Percentiles rank a stretch among this genome's conserved stretches.
phyloP scores from a whole-genome alignment of 148 eudicot species.

The Vaccinium darrowii region DNA sequence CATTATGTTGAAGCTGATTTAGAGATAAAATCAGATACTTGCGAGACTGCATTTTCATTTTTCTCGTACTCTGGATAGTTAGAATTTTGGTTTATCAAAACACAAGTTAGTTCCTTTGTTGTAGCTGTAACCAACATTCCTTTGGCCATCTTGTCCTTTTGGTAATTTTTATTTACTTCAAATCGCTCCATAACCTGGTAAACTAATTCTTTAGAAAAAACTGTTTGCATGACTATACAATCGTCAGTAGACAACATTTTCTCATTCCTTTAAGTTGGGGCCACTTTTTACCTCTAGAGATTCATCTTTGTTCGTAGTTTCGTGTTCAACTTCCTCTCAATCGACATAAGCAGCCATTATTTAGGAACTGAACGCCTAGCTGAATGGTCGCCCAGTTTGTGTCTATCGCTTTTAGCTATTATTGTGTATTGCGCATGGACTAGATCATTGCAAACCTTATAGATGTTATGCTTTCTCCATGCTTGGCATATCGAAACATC shows the following conservation, averaged over 20 bases:
- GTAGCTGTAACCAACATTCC: not conserved
- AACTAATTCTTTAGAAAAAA: not conserved
- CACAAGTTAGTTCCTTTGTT: not conserved
- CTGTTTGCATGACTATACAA: not conserved
- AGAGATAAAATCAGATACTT: not conserved
- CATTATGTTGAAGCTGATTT: not conserved
- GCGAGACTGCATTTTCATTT: not conserved
- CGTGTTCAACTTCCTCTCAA: constrained; percentile 2
- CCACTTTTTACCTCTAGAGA: not conserved
- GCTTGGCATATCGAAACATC: not conserved
- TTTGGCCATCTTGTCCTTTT: not conserved
- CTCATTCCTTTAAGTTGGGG: not conserved
- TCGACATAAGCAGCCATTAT: not conserved
- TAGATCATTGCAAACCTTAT: not conserved
- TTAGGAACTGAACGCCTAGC: not conserved
- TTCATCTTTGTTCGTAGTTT: not conserved
- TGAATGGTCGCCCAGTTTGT: not conserved
- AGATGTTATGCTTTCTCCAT: not conserved
- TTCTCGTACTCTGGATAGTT: not conserved
- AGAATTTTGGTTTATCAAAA: not conserved
- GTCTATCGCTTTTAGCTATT: not conserved
- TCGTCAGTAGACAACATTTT: not conserved
- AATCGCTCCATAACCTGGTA: not conserved
- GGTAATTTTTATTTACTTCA: not conserved
- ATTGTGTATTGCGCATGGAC: not conserved